Evolutionary conservation across 2,329 filamentous ascomycete genomes (phyloP).

Genomic region (Penicillium capsulatum): DNA sequence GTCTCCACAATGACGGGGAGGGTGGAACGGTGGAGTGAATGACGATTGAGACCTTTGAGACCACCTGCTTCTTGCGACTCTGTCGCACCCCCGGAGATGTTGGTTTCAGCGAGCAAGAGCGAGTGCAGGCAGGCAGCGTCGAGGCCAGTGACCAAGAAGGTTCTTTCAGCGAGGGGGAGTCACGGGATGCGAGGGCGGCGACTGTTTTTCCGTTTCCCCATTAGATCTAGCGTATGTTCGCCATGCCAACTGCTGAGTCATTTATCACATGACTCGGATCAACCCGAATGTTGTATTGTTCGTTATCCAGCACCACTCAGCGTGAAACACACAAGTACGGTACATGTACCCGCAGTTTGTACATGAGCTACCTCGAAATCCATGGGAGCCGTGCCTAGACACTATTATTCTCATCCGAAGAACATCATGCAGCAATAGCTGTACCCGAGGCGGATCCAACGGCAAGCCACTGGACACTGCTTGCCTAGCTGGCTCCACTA

Average conservation of each 20-base stretch:
- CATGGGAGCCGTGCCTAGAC: no score
- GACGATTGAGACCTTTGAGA: slow-evolving; percentile 9
- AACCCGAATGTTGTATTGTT: no score
- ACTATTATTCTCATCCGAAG: no score
- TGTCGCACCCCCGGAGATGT: background rate
- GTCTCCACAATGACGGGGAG: slow-evolving; percentile 34
- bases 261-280: slow-evolving; percentile 9
- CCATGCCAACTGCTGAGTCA: slow-evolving; percentile 6
- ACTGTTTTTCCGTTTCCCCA: slow-evolving; percentile 15
- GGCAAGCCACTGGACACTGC: slow-evolving; percentile 11
- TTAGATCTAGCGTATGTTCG: slow-evolving; percentile 20
- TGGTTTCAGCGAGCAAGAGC: background rate
- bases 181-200: slow-evolving; percentile 23
- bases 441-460: slow-evolving; percentile 10
- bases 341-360: no score
- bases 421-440: background rate
- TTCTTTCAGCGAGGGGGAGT: slow-evolving; percentile 18
- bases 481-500: slow-evolving; percentile 14
- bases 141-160: background rate
- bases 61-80: background rate
- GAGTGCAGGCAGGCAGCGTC: background rate
- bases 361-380: slow-evolving; percentile 8
- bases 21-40: slow-evolving; percentile 22
- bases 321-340: no score
- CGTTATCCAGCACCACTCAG: no score